phyloP scores from a whole-genome alignment of 23 red algal species.

The Pyropia haitanensis region DNA sequence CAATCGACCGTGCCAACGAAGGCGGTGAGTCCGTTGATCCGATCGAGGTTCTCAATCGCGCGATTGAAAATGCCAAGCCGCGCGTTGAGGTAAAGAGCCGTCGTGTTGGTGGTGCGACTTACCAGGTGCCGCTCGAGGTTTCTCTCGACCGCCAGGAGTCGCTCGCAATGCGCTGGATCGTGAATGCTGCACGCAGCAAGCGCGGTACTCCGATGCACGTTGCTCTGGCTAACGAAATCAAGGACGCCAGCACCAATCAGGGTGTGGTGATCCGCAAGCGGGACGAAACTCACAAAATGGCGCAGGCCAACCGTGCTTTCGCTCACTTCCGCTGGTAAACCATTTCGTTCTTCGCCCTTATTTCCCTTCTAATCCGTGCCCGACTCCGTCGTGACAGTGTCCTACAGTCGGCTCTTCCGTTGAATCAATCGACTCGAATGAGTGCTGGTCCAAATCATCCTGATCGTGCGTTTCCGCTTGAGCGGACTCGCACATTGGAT shows the following conservation, averaged over 20 bases:
- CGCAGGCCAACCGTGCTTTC: constrained; percentile 3
- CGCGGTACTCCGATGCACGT: not conserved
- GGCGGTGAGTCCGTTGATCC: too few relatives aligned
- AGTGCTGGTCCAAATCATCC: too few relatives aligned
- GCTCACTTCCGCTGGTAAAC: too few relatives aligned
- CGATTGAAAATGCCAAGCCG: constrained; percentile 1
- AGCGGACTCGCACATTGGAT: not conserved
- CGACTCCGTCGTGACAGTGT: too few relatives aligned
- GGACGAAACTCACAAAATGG: constrained; percentile 5
- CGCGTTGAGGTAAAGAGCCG: not conserved
- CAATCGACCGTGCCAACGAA: not conserved
- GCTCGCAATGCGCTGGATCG: constrained; percentile 1
- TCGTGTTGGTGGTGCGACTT: constrained; percentile 1
- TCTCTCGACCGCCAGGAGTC: not conserved
- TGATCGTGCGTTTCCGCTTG: not conserved
- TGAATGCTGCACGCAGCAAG: not conserved
- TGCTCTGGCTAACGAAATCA: not conserved
- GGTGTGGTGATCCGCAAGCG: constrained; percentile 1
- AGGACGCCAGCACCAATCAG: not conserved
- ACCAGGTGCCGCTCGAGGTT: constrained; percentile 1
- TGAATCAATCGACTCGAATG: too few relatives aligned
- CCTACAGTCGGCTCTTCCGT: too few relatives aligned
- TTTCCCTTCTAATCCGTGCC: too few relatives aligned
- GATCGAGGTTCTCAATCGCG: constrained; percentile 1
- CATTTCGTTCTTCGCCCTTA: too few relatives aligned